phyloP scores from a whole-genome alignment of 164 flowering plant genomes.

The Liquidambar formosana region DNA sequence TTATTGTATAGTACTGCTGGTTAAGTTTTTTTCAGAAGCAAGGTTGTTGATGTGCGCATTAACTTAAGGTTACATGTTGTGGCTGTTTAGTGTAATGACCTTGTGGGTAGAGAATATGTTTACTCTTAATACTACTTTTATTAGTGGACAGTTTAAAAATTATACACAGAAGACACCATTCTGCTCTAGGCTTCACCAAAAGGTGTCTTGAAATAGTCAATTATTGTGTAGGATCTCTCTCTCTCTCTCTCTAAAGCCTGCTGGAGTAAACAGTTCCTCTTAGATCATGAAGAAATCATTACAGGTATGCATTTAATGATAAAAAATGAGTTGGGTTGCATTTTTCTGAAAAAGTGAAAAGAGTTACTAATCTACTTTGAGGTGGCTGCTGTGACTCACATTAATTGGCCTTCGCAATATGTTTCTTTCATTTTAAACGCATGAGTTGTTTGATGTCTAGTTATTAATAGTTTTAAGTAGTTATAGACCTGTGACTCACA shows the following conservation, averaged over 20 bases:
- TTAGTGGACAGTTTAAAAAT: neutral
- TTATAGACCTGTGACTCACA: too few species aligned
- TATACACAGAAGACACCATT: neutral
- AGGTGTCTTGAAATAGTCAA: neutral
- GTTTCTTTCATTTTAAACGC: too few species aligned
- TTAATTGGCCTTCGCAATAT: too few species aligned
- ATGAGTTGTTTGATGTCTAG: too few species aligned
- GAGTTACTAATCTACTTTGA: neutral
- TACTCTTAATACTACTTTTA: constrained; percentile 7
- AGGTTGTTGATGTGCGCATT: constrained; percentile 5
- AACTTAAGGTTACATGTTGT: neutral
- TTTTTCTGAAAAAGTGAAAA: neutral
- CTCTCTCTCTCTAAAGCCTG: neutral
- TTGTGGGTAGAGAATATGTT: constrained; percentile 15
- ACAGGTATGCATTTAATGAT: too few species aligned
- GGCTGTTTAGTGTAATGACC: constrained; percentile 5
- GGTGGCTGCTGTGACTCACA: too few species aligned
- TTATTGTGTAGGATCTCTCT: neutral
- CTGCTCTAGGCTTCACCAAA: neutral
- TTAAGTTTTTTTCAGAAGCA: constrained; percentile 12
- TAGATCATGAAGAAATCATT: too few species aligned
- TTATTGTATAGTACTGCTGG: neutral
- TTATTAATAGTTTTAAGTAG: too few species aligned
- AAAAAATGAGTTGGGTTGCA: too few species aligned
- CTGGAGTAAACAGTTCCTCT: neutral